These are phyloP conservation scores for Diaporthe citri DNA, from an alignment of 2,329 filamentous ascomycete genomes.

Conservation along the genomic window DNA sequence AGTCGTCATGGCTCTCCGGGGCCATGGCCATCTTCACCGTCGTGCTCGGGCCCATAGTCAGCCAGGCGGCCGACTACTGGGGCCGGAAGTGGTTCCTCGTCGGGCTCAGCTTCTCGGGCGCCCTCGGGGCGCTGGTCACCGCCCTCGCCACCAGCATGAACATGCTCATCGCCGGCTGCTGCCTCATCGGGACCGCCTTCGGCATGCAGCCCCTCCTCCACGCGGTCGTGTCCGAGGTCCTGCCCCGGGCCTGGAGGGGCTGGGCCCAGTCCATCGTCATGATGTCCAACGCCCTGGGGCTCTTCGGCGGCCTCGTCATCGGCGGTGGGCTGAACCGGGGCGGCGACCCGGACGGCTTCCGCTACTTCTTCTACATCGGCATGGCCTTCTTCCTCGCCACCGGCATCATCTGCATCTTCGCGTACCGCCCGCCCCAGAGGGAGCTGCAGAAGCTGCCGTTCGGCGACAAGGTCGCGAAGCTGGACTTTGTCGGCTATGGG, in stretches of 20 bases:
- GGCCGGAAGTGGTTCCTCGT: constrained; percentile 58
- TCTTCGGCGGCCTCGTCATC: constrained; percentile 49
- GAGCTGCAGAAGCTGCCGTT: constrained; percentile 47
- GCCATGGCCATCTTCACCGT: constrained; percentile 53
- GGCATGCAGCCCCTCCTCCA: constrained; percentile 55
- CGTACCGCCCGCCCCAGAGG: constrained; percentile 51
- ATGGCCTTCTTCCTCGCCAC: constrained; percentile 48
- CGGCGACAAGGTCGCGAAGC: constrained; percentile 50
- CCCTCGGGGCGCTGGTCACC: constrained; percentile 52
- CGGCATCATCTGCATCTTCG: constrained; percentile 45
- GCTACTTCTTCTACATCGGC: constrained; percentile 52
- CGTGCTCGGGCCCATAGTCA: constrained; percentile 52
- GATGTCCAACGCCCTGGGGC: constrained; percentile 49
- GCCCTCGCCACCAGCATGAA: constrained; percentile 50
- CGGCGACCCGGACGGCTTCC: constrained; percentile 50
- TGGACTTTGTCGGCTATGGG: constrained; percentile 56
- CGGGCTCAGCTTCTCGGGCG: constrained; percentile 49
- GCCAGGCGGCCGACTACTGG: constrained; percentile 58
- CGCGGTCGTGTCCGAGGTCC: constrained; percentile 54
- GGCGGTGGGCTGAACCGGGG: constrained; percentile 51
- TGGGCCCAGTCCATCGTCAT: constrained; percentile 52
- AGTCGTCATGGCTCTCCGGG: constrained; percentile 51
- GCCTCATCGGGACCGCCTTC: constrained; percentile 51
- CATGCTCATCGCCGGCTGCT: constrained; percentile 54
- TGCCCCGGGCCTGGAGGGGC: constrained; percentile 52